Evolutionary conservation across 345 rosid genomes (phyloP).

Genomic region (Salix viminalis): DNA sequence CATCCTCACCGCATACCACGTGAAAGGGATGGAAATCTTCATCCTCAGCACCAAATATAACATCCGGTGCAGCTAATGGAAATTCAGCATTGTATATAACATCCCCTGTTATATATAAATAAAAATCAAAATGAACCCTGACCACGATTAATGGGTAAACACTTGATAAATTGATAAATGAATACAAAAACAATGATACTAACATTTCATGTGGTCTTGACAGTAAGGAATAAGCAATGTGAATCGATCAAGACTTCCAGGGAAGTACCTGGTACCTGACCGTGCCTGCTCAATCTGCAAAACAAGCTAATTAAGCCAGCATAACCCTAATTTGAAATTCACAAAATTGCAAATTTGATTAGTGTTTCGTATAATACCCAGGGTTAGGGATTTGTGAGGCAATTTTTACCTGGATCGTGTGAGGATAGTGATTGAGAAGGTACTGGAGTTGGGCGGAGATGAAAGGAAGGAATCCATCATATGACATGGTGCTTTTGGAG

Average conservation of each 20-base stretch:
- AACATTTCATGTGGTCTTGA: slow-evolving; percentile 73
- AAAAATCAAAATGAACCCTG: not conserved
- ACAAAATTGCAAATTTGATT: not conserved
- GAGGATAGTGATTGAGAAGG: slow-evolving; percentile 59
- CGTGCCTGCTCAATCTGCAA: slow-evolving; percentile 73
- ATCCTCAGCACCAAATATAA: slow-evolving; percentile 77
- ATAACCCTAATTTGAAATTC: slow-evolving; percentile 12
- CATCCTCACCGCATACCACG: slow-evolving; percentile 27
- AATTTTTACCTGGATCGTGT: slow-evolving; percentile 50
- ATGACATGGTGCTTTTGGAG: slow-evolving; percentile 38
- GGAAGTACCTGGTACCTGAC: slow-evolving; percentile 66
- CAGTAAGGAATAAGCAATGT: slow-evolving; percentile 88
- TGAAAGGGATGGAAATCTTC: slow-evolving; percentile 64
- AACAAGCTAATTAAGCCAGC: not conserved
- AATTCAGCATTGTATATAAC: slow-evolving; percentile 75
- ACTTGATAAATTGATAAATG: not conserved
- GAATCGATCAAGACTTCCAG: slow-evolving; percentile 69
- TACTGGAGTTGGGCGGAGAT: slow-evolving; percentile 83
- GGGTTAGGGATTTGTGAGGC: not conserved
- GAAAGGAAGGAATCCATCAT: slow-evolving; percentile 62
- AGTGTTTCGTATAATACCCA: not conserved
- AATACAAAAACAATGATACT: slow-evolving; percentile 18
- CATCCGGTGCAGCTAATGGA: slow-evolving; percentile 68
- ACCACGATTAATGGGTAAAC: not conserved
- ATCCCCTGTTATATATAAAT: slow-evolving; percentile 58